Evolutionary conservation across 2,329 filamentous ascomycete species (phyloP), one percentile per base, ranked within the genome.

Genomic region (Trichoderma harzianum): DNA sequence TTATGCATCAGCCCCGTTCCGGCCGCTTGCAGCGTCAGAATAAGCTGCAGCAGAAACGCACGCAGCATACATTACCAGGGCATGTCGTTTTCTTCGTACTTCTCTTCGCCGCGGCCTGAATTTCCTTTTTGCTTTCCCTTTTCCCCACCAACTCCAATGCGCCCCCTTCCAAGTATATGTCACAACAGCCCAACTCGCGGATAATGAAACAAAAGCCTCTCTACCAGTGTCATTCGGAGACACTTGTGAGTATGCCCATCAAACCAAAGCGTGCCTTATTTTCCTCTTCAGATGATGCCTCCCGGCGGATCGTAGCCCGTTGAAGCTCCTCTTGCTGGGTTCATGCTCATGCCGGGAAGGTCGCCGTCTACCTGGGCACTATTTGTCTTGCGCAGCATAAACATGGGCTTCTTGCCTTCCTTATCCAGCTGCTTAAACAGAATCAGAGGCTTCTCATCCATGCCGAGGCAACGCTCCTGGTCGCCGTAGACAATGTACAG

Each of bases 401-500:
- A 99, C 96, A 98, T 98, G 26, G 96, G 96, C 80, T 98, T 99
- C 83, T 97, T 92, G 61, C 96, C 96, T 84, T 98, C 96, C 80
- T 95, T 95, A 79, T 98, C 95, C 71, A 99, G 85, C 80, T 98
- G 95, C 83, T 99, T 99, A 84, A 99, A 99, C 74, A 99, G 83
- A 74, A 98, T 97, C 72, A 99, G 84, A 11, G 96, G 96, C 78
- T 97, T 95, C 83, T 99, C 96, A 72, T 98, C 92, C 75, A 97
- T 85, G 1, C 93, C 94, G 47, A 99, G 83, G 80, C 95, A 98
- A 16, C 96, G 91, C 83, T 99, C 96, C 82, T 98, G 94, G 78
- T 98, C 95, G n/a, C 96, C 96, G 77, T 98, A 97, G 5, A 99
- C 96, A 80, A 99, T 99, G 79, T 98, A 99, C 36, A 99, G 85